Evolutionary conservation across 2,329 filamentous ascomycete genomes (phyloP).

Genomic region (Penicillium sp.): DNA sequence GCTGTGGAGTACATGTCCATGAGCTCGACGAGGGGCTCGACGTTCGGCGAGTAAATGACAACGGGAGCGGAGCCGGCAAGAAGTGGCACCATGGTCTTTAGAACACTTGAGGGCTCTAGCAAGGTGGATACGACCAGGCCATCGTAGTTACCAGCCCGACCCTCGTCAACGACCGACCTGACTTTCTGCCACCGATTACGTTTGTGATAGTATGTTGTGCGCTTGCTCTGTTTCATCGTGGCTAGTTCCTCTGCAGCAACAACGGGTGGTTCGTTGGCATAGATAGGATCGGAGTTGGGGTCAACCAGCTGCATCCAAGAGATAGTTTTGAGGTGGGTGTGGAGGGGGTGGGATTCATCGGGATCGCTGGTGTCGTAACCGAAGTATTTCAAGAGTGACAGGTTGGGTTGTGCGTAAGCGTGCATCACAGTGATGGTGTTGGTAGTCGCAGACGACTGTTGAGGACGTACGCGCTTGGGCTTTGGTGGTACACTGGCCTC

Average conservation of each 20-base stretch:
- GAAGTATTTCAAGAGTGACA: conserved; percentile 86
- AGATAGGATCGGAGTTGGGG: conserved; percentile 73
- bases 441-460: conserved; percentile 50
- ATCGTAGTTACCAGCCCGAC: conserved; percentile 75
- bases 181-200: conserved; percentile 76
- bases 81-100: conserved; percentile 75
- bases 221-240: conserved; percentile 76
- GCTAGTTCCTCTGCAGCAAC: conserved; percentile 64
- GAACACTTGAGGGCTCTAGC: conserved; percentile 77
- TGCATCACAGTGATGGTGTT: conserved; percentile 62
- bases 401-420: conserved; percentile 77
- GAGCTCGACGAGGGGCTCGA: conserved; percentile 76
- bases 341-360: conserved; percentile 72
- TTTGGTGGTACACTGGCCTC: conserved; percentile 15
- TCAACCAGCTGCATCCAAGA: conserved; percentile 90
- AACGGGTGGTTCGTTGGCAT: conserved; percentile 64
- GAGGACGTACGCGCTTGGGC: conserved; percentile 30
- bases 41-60: conserved; percentile 78
- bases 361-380: conserved; percentile 72
- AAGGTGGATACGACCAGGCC: conserved; percentile 79
- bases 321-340: conserved; percentile 76
- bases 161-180: conserved; percentile 71
- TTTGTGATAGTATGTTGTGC: conserved; percentile 87
- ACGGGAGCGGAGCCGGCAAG: conserved; percentile 81
- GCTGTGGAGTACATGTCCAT: conserved; percentile 83